Conservation (phyloP, 768 basidiomycete species). For the Suillus spraguei region DNA sequence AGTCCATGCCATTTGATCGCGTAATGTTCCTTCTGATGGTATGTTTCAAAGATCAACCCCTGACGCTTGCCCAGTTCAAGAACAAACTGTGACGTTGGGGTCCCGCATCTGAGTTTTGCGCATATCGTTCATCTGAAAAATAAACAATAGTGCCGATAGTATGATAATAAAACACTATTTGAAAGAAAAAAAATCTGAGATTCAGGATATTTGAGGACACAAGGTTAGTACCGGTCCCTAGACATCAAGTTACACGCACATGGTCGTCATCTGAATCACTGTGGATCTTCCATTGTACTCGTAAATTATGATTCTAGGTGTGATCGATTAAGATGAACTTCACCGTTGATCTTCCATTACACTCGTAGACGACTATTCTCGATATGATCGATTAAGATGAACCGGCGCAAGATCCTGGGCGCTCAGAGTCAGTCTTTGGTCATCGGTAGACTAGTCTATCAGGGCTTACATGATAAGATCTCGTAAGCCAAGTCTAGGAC, state of each 20-base stretch:
- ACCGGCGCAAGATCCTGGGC: background rate
- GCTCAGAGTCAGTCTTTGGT: background rate
- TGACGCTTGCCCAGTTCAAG: conserved; percentile 33
- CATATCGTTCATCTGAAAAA: background rate
- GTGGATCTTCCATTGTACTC: too few relatives aligned
- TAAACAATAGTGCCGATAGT: background rate
- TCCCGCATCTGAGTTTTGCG: background rate
- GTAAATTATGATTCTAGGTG: too few relatives aligned
- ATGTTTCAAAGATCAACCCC: conserved; percentile 27
- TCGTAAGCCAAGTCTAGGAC: background rate
- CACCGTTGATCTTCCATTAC: background rate
- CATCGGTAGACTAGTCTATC: background rate
- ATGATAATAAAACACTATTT: background rate
- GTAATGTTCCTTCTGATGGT: conserved; percentile 2
- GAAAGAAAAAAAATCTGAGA: background rate
- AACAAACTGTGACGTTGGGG: background rate
- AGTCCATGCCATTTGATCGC: conserved; percentile 33
- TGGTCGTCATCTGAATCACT: background rate
- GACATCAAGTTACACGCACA: background rate
- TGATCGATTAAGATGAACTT: too few relatives aligned
- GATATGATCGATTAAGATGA: background rate
- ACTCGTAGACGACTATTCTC: background rate
- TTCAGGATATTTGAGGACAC: background rate
- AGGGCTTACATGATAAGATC: background rate
- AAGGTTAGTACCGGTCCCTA: background rate